Evolutionary conservation across 2,329 filamentous ascomycete genomes (phyloP).

Genomic region (Teratosphaeria nubilosa): DNA sequence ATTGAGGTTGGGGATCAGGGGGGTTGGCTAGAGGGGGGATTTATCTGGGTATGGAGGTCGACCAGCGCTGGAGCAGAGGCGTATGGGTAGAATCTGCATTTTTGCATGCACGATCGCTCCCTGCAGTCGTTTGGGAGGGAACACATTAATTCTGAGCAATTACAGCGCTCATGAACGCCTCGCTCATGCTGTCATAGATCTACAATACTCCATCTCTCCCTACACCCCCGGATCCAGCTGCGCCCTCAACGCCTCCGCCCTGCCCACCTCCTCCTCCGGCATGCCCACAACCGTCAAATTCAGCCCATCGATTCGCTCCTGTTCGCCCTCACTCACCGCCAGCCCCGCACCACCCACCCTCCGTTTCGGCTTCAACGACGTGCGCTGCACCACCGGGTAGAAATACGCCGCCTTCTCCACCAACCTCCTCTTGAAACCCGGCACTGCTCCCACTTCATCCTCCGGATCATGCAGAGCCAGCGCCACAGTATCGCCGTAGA

Average conservation of each 20-base stretch:
- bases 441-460: constrained; percentile 16
- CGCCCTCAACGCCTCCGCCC: constrained; percentile 2
- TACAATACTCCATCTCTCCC: too few relatives aligned
- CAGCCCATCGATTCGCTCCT: constrained; percentile 14
- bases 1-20: neutral
- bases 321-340: constrained; percentile 3
- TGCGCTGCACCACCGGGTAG: constrained; percentile 50
- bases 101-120: too few relatives aligned
- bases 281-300: constrained; percentile 15
- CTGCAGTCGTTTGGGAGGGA: too few relatives aligned
- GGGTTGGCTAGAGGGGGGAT: neutral
- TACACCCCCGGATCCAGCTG: too few relatives aligned
- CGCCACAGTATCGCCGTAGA: constrained; percentile 46
- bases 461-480: constrained; percentile 48
- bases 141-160: too few relatives aligned
- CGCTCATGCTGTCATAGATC: too few relatives aligned
- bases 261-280: constrained; percentile 1
- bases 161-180: too few relatives aligned
- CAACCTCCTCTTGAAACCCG: constrained; percentile 28
- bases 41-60: neutral
- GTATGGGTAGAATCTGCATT: too few relatives aligned
- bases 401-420: constrained; percentile 48
- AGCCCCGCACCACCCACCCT: constrained; percentile 39
- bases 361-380: constrained; percentile 39
- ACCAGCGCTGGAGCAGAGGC: neutral